A percentile compares a stretch with the other conserved stretches of the same genome.
phyloP scores from a whole-genome alignment of 1,284 basidiomycete genomes.

The Moesziomyces sp. region DNA sequence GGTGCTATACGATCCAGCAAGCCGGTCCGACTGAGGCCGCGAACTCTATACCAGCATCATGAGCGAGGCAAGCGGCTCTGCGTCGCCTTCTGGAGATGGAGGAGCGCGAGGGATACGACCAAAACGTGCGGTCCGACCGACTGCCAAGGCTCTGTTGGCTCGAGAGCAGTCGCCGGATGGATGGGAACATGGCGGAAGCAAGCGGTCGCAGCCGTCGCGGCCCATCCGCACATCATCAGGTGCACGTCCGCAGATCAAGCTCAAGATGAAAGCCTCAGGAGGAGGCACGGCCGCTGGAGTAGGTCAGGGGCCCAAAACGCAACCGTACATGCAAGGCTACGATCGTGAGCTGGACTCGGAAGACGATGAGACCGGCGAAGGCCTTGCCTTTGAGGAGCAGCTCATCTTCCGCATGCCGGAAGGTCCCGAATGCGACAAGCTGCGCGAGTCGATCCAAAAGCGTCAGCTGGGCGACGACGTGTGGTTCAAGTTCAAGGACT shows the following conservation, averaged over 20 bases:
- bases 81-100: slow-evolving; percentile 20
- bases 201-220: slow-evolving; percentile 21
- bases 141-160: slow-evolving; percentile 43
- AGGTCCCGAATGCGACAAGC: slow-evolving; percentile 72
- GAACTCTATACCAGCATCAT: neutral
- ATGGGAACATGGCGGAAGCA: slow-evolving; percentile 42
- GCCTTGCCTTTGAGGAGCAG: slow-evolving; percentile 93
- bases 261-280: slow-evolving; percentile 49
- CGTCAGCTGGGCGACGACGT: slow-evolving; percentile 83
- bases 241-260: slow-evolving; percentile 48
- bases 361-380: slow-evolving; percentile 76
- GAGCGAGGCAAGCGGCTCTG: slow-evolving; percentile 37
- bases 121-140: slow-evolving; percentile 40
- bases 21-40: too few species aligned
- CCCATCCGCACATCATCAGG: slow-evolving; percentile 45
- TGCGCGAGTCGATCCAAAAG: slow-evolving; percentile 75
- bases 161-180: slow-evolving; percentile 48
- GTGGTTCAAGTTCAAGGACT: slow-evolving; percentile 98
- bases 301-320: slow-evolving; percentile 60
- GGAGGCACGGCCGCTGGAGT: slow-evolving; percentile 42
- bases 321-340: slow-evolving; percentile 67
- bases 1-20: too few species aligned
- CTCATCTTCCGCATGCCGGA: slow-evolving; percentile 91
- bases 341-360: slow-evolving; percentile 95
- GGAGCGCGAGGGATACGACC: slow-evolving; percentile 24